These are phyloP conservation scores for Suhomyces bolitotheri DNA, from an alignment of 1,139 yeast genomes.

Conservation along the genomic window DNA sequence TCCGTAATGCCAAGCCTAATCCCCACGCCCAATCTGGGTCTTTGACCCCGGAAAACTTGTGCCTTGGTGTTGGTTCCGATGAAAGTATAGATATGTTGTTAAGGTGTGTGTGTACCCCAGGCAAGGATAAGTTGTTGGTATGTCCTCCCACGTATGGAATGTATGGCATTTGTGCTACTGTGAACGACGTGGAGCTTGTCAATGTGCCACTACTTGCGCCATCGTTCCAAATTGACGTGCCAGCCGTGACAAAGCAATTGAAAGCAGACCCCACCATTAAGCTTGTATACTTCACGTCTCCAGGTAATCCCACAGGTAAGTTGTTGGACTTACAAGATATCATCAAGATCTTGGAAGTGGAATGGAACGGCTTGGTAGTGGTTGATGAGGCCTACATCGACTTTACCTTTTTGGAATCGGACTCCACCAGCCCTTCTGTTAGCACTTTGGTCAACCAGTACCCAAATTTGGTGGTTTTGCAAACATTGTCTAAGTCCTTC, in stretches of 20 bases:
- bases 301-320: constrained; percentile 96
- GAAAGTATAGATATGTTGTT: constrained; percentile 90
- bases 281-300: constrained; percentile 84
- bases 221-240: constrained; percentile 66
- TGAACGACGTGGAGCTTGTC: constrained; percentile 80
- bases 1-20: constrained; percentile 59
- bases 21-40: constrained; percentile 22
- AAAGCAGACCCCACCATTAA: constrained; percentile 61
- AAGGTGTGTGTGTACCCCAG: constrained; percentile 83
- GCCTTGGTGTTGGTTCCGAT: constrained; percentile 96
- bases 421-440: constrained; percentile 50
- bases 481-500: constrained; percentile 90
- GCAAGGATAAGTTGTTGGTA: constrained; percentile 72
- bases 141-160: constrained; percentile 98
- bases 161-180: constrained; percentile 88
- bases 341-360: constrained; percentile 50
- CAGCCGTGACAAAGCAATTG: constrained; percentile 54
- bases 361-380: constrained; percentile 79
- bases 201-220: constrained; percentile 62
- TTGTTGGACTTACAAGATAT: constrained; percentile 52
- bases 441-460: constrained; percentile 80
- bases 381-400: constrained; percentile 96
- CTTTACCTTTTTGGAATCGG: constrained; percentile 45
- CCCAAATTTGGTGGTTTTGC: constrained; percentile 84
- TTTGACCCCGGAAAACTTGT: constrained; percentile 66